A percentile compares a stretch with the other conserved stretches of the same genome.
These are phyloP conservation scores for Penicillium ucsense DNA, from an alignment of 495 filamentous ascomycete genomes.

Conservation along the genomic window DNA sequence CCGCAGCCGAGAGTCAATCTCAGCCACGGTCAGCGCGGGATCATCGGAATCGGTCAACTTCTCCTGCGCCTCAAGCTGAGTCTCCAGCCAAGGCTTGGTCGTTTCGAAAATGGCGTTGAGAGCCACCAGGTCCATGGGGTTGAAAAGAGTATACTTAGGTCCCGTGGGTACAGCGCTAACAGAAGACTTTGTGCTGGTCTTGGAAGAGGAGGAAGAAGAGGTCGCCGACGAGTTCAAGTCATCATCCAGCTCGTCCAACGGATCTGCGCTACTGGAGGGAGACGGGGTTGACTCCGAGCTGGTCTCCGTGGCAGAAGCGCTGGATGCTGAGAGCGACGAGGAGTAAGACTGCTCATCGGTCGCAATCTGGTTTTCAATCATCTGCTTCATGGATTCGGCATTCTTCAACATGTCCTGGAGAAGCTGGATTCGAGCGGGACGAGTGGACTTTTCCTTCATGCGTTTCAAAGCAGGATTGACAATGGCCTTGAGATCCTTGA, in stretches of 20 bases:
- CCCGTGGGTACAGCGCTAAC: constrained; percentile 24
- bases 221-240: constrained; percentile 25
- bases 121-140: constrained; percentile 47
- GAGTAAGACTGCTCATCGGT: constrained; percentile 33
- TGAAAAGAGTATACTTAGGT: constrained; percentile 33
- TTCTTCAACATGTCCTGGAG: constrained; percentile 53
- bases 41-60: constrained; percentile 58
- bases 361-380: constrained; percentile 34
- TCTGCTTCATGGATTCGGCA: constrained; percentile 36
- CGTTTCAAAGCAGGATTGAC: constrained; percentile 59
- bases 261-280: constrained; percentile 14
- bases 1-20: constrained; percentile 44
- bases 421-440: constrained; percentile 54
- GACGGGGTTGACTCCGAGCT: constrained; percentile 19
- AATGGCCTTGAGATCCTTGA: constrained; percentile 62
- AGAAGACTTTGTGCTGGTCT: constrained; percentile 20
- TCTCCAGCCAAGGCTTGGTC: constrained; percentile 52
- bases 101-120: constrained; percentile 27
- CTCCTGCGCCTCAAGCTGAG: constrained; percentile 56
- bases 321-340: constrained; percentile 22
- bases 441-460: constrained; percentile 53
- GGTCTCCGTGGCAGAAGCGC: constrained; percentile 16
- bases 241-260: constrained; percentile 32
- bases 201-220: constrained; percentile 18
- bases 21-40: constrained; percentile 57